Evolutionary conservation across 176 grass and related monocot species (phyloP).

Genomic region (Eragrostis nindensis): DNA sequence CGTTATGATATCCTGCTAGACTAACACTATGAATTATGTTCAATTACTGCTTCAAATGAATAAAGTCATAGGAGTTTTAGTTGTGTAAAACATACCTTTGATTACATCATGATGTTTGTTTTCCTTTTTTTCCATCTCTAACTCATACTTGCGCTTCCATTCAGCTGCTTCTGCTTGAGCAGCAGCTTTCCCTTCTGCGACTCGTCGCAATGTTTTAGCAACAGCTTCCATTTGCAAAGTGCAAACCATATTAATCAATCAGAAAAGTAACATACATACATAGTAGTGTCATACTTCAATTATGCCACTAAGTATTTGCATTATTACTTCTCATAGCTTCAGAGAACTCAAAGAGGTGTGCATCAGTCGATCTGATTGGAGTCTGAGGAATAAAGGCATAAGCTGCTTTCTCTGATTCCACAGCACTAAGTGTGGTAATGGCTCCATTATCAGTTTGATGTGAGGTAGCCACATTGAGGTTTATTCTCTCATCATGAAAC

Average conservation of each 20-base stretch:
- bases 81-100: conserved; percentile 54
- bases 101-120: conserved; percentile 52
- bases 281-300: conserved; percentile 10
- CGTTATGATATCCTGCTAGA: background rate
- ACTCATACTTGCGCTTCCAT: conserved; percentile 93
- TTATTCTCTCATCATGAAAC: conserved; percentile 53
- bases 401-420: conserved; percentile 53
- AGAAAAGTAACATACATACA: conserved; percentile 12
- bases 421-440: conserved; percentile 29
- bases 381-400: conserved; percentile 72
- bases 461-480: conserved; percentile 37
- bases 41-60: conserved; percentile 16
- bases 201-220: conserved; percentile 80
- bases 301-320: background rate
- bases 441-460: conserved; percentile 49
- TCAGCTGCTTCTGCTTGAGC: conserved; percentile 86
- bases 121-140: conserved; percentile 66
- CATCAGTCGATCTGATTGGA: conserved; percentile 76
- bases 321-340: conserved; percentile 87
- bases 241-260: conserved; percentile 43
- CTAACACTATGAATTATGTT: background rate
- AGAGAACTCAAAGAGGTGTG: conserved; percentile 89
- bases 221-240: conserved; percentile 68
- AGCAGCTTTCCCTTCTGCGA: conserved; percentile 86
- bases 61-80: background rate